These are phyloP conservation scores for Trypanosomatidae sp. DNA, from an alignment of 208 protist genomes.

Conservation along the genomic window DNA sequence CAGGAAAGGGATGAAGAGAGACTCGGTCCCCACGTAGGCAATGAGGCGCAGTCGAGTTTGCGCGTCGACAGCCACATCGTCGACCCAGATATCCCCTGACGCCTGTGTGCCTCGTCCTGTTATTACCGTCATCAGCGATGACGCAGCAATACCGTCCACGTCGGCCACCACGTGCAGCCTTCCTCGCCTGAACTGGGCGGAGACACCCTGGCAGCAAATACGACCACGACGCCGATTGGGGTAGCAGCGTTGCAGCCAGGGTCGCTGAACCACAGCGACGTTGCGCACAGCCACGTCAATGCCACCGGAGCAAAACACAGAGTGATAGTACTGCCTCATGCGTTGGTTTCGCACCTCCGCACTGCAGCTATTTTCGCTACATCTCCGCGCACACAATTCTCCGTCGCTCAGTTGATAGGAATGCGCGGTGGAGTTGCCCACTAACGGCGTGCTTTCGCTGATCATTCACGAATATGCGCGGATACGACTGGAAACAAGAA, in stretches of 20 bases:
- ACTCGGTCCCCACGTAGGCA: constrained; percentile 15
- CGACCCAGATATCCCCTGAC: constrained; percentile 35
- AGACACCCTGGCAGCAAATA: constrained; percentile 42
- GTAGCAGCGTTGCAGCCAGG: constrained; percentile 29
- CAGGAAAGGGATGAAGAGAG: constrained; percentile 43
- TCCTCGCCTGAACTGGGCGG: constrained; percentile 34
- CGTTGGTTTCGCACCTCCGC: constrained; percentile 3
- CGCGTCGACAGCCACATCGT: constrained; percentile 8
- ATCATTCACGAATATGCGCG: constrained; percentile 18
- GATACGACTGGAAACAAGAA: neutral
- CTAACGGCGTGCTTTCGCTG: constrained; percentile 22
- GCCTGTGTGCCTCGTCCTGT: constrained; percentile 22
- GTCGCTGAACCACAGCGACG: constrained; percentile 34
- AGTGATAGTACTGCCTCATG: constrained; percentile 28
- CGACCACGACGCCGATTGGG: constrained; percentile 14
- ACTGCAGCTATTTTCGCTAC: neutral
- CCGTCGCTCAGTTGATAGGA: constrained; percentile 10
- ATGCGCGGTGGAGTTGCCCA: constrained; percentile 10
- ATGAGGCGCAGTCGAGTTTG: constrained; percentile 12
- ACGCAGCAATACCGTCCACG: constrained; percentile 22
- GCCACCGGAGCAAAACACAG: constrained; percentile 36
- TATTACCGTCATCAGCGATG: constrained; percentile 38
- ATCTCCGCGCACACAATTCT: neutral
- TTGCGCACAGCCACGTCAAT: constrained; percentile 37
- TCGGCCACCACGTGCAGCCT: constrained; percentile 52